Base-by-base conservation (phyloP, 2,329 filamentous ascomycete species). In the Zalaria sp. region DNA sequence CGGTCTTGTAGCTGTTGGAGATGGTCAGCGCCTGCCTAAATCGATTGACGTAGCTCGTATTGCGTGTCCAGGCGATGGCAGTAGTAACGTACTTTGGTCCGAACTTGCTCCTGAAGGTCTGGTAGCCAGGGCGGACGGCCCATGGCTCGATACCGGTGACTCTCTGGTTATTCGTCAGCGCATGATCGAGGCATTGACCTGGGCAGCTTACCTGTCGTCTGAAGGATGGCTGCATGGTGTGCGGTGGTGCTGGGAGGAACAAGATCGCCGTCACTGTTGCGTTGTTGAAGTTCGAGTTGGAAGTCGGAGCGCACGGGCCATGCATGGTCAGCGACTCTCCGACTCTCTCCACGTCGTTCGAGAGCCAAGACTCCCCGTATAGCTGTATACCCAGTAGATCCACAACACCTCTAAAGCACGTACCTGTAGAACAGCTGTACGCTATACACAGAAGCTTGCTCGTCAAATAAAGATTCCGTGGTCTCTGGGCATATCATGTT, bases 41-140 rank as follows among this genome's bases (percentile, higher is more conserved):
- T 18, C 18, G n/a, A 26, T 28, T 18, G 18, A 18, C 18, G 18
- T 18, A 18, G 18, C 18, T 18, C 18, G 18, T 18, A 18, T 18
- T 18, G 18, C 18, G 18, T 18, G 18, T 18, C 18, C 18, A 18
- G 18, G 18, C 18, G 2, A 18, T 18, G 3, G 3, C 18, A 32
- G 6, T 38, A 47, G n/a, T 40, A 51, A 61, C 62, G 59, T 67
- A 79, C 73, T 72, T 67, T 46, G 74, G 74, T 42, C 69, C 73
- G 55, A 71, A 76, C 43, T 68, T 69, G 57, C 71, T 74, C 59
- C 65, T 60, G 60, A 72, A 76, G 46, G 68, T 64, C 55, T 67
- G 59, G 59, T 68, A 67, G 29, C 53, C 52, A 42, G 55, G 56
- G 25, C 63, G 56, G 46, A 50, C 47, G 28, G 53, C 42, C 56